A percentile compares a stretch with the other conserved stretches of the same genome.
phyloP scores from a whole-genome alignment of 805 yeast genomes.

The Nakazawaea sp. region DNA sequence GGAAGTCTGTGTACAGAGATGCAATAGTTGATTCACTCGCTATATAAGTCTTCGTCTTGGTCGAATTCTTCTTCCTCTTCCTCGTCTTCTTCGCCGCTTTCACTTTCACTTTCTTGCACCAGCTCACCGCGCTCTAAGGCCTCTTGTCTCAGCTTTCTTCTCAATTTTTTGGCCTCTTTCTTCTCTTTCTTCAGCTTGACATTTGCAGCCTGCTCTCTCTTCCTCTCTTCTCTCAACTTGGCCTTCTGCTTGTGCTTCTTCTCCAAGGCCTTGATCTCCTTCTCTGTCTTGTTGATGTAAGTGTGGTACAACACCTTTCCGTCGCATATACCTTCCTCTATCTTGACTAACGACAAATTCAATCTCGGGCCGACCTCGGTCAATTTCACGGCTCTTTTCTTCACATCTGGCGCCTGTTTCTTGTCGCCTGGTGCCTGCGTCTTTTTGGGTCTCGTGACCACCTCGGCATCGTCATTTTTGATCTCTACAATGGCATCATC shows the following conservation, averaged over 20 bases:
- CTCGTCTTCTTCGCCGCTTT: constrained; percentile 26
- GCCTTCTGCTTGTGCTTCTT: constrained; percentile 17
- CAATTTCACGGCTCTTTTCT: constrained; percentile 82
- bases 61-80: constrained; percentile 16
- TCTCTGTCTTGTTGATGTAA: constrained; percentile 49
- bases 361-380: constrained; percentile 93
- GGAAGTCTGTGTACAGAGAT: too few relatives aligned
- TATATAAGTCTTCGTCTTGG: constrained; percentile 37
- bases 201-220: constrained; percentile 10
- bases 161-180: constrained; percentile 14
- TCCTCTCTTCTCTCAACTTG: constrained; percentile 18
- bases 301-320: constrained; percentile 88
- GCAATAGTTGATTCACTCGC: constrained; percentile 25
- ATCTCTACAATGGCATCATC: constrained; percentile 80
- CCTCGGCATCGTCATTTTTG: constrained; percentile 19
- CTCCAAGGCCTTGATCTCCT: constrained; percentile 22
- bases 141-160: constrained; percentile 19
- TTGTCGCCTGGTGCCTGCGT: constrained; percentile 9
- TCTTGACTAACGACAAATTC: constrained; percentile 67
- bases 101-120: constrained; percentile 17
- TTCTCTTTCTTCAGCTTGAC: constrained; percentile 16
- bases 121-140: constrained; percentile 22
- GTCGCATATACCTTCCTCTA: constrained; percentile 86
- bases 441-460: constrained; percentile 17
- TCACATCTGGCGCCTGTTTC: constrained; percentile 14